Evolutionary conservation across 2,329 filamentous ascomycete genomes (phyloP).

Genomic region (Aspergillus hiratsukae): DNA sequence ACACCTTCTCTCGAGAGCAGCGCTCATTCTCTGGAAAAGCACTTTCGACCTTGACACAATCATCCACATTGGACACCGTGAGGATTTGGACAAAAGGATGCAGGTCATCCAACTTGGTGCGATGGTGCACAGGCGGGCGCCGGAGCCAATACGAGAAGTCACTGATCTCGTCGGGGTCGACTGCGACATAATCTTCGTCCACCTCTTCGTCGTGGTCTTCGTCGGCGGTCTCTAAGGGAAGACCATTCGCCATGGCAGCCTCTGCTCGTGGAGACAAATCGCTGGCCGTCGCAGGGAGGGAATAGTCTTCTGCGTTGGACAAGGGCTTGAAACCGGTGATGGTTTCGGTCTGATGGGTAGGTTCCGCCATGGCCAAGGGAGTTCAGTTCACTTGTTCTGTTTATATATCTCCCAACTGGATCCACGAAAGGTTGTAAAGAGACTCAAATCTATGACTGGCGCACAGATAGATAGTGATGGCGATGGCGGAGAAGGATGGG

Average conservation of each 20-base stretch:
- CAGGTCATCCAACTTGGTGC: constrained; percentile 51
- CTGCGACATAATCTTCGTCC: constrained; percentile 40
- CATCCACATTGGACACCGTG: constrained; percentile 48
- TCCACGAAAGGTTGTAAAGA: neutral
- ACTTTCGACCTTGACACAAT: constrained; percentile 56
- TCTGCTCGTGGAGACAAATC: constrained; percentile 28
- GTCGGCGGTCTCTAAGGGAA: constrained; percentile 25
- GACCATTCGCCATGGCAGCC: constrained; percentile 25
- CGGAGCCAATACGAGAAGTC: constrained; percentile 41
- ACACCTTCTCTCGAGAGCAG: constrained; percentile 57
- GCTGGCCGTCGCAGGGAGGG: constrained; percentile 22
- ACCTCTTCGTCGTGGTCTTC: constrained; percentile 31
- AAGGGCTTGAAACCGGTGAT: constrained; percentile 28
- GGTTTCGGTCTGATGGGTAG: constrained; percentile 24
- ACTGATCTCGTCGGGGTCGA: constrained; percentile 38
- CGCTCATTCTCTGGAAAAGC: constrained; percentile 57
- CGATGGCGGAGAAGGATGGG: neutral
- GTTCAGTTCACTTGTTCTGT: neutral
- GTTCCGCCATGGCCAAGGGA: neutral
- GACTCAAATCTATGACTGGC: neutral
- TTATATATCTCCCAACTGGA: neutral
- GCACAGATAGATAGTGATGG: neutral
- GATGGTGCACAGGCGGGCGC: constrained; percentile 34
- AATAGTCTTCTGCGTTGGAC: constrained; percentile 27
- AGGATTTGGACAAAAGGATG: constrained; percentile 72